Conservation (phyloP, 306 rosid genomes). For the Glycyrrhiza uralensis region DNA sequence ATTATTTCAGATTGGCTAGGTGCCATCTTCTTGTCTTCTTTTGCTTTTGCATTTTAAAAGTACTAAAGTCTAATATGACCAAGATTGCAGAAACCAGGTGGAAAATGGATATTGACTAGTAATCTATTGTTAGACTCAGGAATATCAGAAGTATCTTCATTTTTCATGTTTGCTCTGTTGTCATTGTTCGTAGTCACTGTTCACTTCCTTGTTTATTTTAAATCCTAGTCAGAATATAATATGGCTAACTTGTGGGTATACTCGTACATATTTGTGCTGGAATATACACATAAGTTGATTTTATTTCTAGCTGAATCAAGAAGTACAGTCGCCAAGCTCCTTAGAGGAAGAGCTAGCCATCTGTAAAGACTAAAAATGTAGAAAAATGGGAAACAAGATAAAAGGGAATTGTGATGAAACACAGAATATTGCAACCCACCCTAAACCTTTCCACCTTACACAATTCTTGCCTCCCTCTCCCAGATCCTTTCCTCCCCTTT, state of each 20-base stretch:
- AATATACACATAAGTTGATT: neutral
- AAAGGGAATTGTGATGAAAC: neutral
- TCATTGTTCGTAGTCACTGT: neutral
- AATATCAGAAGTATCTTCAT: neutral
- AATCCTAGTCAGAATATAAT: neutral
- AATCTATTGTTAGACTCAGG: neutral
- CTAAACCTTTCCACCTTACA: neutral
- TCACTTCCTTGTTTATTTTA: neutral
- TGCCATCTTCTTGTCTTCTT: neutral
- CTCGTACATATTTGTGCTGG: neutral
- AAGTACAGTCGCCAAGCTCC: neutral
- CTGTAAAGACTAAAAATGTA: neutral
- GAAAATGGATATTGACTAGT: conserved; percentile 11
- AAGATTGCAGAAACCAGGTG: neutral
- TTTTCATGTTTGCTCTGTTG: neutral
- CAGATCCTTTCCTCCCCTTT: neutral
- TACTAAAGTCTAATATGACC: neutral
- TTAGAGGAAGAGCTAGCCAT: neutral
- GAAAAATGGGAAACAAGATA: conserved; percentile 1
- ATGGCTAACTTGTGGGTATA: neutral
- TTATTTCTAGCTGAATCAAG: neutral
- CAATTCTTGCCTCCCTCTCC: neutral
- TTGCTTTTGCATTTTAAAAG: neutral
- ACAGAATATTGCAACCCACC: neutral
- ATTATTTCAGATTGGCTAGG: neutral